Base-by-base conservation (phyloP, 2,329 filamentous ascomycete species). In the Aspergillus fructus region DNA sequence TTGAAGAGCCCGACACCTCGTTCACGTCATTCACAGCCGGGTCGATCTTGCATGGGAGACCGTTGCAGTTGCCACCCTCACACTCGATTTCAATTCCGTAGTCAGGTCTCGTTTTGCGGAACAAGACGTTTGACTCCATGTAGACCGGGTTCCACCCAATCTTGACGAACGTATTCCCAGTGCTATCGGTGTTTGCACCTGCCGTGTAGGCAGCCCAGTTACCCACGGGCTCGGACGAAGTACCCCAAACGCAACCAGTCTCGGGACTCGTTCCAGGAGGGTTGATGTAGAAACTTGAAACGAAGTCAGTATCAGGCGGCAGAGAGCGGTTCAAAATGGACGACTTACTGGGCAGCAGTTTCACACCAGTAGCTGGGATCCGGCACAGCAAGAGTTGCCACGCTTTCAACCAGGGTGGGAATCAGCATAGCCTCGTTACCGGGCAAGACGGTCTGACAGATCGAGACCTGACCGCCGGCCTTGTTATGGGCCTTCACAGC, bases 391-490 rank as follows among this genome's bases (percentile, higher is more conserved):
- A 93, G 78, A 30, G 81, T 82, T n/a, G 79, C 78, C 23, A 68
- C 73, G 60, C 79, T 76, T 21, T 79, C 68, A 47, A 92, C 86
- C 61, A 86, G 74, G n/a, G 89, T 93, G 15, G 89, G 89, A 66
- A 92, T 92, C 64, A 92, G 79, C 89, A 93, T 93, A 59, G 87
- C 87, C 76, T 93, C 89, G 66, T 91, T 88, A 49, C 89, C 89
- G 17, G 89, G 89, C 59, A 92, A 75, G 13, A 91, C 87, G 4
- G 89, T 93, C 75, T 93, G 89, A 74, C 89, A 93, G 75, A 89
- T 90, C 3, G 89, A 85, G 54, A 91, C 82, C 13, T 81, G 68
- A 37, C 83, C 53, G 19, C 58, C 81, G 60, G 82, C 84, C 64
- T 87, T 86, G 78, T 91, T 93, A 59, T 85, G 78, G 37, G 83